Evolutionary conservation across 306 rosid species (phyloP).

Genomic region (Pueraria montana): DNA sequence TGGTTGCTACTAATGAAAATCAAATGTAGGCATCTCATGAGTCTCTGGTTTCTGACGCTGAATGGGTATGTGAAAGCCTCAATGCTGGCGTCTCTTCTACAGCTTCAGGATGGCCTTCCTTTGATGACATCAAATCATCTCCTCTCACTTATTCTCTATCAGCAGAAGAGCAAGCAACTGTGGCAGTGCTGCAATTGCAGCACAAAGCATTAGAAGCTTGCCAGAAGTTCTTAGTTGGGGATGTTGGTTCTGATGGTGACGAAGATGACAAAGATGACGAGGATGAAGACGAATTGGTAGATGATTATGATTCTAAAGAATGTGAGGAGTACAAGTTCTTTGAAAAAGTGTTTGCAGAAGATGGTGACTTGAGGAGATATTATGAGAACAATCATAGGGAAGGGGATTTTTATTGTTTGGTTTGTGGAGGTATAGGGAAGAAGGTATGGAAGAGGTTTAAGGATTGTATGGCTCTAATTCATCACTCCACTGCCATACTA

Average conservation of each 20-base stretch:
- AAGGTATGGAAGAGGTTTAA: conserved; percentile 68
- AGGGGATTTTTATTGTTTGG: conserved; percentile 78
- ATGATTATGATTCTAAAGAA: conserved; percentile 45
- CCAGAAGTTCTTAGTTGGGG: conserved; percentile 53
- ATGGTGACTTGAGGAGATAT: conserved; percentile 61
- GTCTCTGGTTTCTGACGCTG: conserved; percentile 40
- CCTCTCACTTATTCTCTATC: conserved; percentile 26
- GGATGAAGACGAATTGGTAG: conserved; percentile 35
- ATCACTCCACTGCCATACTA: conserved; percentile 60
- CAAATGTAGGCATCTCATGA: conserved; percentile 44
- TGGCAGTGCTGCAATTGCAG: conserved; percentile 57
- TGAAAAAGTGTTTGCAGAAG: conserved; percentile 60
- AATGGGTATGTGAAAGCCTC: conserved; percentile 48
- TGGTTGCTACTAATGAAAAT: conserved; percentile 7
- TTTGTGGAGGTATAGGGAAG: conserved; percentile 71
- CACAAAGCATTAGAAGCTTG: conserved; percentile 59
- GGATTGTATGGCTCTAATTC: conserved; percentile 65
- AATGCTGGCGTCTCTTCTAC: conserved; percentile 32
- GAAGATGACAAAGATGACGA: conserved; percentile 45
- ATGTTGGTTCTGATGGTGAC: conserved; percentile 50
- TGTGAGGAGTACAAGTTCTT: conserved; percentile 58
- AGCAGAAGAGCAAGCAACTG: conserved; percentile 47
- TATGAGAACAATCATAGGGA: conserved; percentile 60
- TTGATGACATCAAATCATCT: conserved; percentile 41
- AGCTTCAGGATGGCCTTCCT: conserved; percentile 56